phyloP scores from a whole-genome alignment of 2,329 filamentous ascomycete species.

The Exserohilum rostratum region DNA sequence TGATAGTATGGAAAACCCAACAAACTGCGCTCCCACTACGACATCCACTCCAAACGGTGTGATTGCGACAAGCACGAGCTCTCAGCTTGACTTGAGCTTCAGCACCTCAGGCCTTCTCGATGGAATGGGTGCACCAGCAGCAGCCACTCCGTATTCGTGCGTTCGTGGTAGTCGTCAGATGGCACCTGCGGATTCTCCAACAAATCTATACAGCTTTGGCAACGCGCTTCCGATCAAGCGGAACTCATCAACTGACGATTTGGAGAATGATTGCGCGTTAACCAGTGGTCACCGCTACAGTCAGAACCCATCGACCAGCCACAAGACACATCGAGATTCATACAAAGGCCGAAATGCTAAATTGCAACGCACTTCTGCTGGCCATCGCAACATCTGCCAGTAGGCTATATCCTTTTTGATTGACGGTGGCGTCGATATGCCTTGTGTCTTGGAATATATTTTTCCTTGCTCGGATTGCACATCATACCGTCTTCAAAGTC shows the following conservation, averaged over 20 bases:
- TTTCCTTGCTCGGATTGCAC: background rate
- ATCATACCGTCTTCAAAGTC: too few species aligned
- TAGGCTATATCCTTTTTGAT: too few species aligned
- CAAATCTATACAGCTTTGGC: constrained; percentile 50
- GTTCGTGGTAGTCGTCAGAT: constrained; percentile 27
- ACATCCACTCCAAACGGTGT: constrained; percentile 15
- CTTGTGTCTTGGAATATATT: constrained; percentile 8
- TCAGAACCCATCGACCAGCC: constrained; percentile 26
- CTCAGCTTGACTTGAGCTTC: constrained; percentile 33
- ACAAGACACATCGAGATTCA: constrained; percentile 8
- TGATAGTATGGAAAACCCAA: constrained; percentile 12
- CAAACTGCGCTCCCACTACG: constrained; percentile 18
- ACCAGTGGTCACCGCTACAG: constrained; percentile 51
- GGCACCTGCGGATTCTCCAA: constrained; percentile 40
- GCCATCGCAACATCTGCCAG: constrained; percentile 22
- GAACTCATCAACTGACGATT: constrained; percentile 27
- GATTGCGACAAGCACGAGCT: constrained; percentile 7
- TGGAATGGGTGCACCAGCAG: constrained; percentile 24
- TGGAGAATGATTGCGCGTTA: constrained; percentile 40
- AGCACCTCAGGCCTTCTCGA: constrained; percentile 31
- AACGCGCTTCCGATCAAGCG: constrained; percentile 41
- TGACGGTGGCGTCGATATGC: background rate
- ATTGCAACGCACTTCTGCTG: constrained; percentile 20
- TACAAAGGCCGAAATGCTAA: constrained; percentile 7
- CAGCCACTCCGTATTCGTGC: constrained; percentile 31